These are phyloP conservation scores for Cystobasidium sp. DNA, from an alignment of 1,284 basidiomycete genomes.

Conservation along the genomic window DNA sequence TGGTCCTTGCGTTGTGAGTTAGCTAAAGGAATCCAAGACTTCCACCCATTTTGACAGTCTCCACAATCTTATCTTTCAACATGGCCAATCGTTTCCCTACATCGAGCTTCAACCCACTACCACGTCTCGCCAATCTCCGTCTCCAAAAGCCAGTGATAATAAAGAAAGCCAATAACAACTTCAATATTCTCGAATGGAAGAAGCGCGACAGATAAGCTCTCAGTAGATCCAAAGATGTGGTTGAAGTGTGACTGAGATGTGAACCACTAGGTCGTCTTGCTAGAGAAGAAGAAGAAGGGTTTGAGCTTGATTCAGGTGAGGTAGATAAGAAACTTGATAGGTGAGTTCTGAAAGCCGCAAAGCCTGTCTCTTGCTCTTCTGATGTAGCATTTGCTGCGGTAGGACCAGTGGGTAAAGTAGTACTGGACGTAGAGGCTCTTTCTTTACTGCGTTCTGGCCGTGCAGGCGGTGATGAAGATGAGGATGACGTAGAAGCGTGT, in stretches of 20 bases:
- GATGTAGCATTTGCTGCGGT: neutral
- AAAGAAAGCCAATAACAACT: constrained; percentile 26
- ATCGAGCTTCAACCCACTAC: neutral
- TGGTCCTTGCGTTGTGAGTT: neutral
- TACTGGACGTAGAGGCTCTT: too few species aligned
- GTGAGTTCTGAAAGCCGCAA: constrained; percentile 31
- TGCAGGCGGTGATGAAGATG: neutral
- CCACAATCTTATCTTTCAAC: constrained; percentile 30
- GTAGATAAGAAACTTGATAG: constrained; percentile 25
- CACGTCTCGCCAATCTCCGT: constrained; percentile 31
- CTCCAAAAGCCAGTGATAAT: constrained; percentile 35
- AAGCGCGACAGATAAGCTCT: constrained; percentile 6
- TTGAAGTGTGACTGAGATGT: neutral
- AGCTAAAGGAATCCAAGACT: constrained; percentile 35
- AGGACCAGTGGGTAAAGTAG: neutral
- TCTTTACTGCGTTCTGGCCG: constrained; percentile 3
- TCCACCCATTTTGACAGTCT: constrained; percentile 44
- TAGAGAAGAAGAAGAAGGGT: constrained; percentile 1
- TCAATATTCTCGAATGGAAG: constrained; percentile 17
- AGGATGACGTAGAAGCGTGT: neutral
- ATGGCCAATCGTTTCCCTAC: constrained; percentile 1
- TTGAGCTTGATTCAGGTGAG: neutral
- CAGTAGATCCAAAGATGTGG: constrained; percentile 4
- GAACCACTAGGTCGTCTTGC: neutral
- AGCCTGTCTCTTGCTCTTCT: constrained; percentile 30